These are phyloP conservation scores for Penicillium nucicola DNA, from an alignment of 495 filamentous ascomycete species.

Conservation along the genomic window DNA sequence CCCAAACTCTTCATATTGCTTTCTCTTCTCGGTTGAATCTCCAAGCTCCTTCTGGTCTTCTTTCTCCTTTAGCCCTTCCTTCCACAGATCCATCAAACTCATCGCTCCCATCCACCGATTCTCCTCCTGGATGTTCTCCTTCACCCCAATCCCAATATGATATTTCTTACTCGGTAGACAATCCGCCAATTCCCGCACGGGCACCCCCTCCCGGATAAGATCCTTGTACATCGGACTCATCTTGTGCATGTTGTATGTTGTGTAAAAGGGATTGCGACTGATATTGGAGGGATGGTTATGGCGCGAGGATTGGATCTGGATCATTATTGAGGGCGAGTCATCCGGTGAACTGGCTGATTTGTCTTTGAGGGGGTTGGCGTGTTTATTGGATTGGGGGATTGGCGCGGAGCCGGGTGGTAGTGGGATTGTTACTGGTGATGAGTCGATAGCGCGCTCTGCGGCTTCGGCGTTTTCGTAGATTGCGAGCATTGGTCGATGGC, in stretches of 20 bases:
- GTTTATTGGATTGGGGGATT: background rate
- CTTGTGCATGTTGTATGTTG: slow-evolving; percentile 14
- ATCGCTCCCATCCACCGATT: slow-evolving; percentile 16
- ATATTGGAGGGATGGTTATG: slow-evolving; percentile 26
- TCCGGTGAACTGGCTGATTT: background rate
- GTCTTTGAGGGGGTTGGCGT: background rate
- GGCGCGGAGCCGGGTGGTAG: slow-evolving; percentile 1
- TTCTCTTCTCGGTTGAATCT: background rate
- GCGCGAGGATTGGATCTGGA: slow-evolving; percentile 21
- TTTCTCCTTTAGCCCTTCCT: slow-evolving; percentile 10
- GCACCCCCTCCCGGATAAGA: slow-evolving; percentile 20
- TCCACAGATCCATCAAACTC: slow-evolving; percentile 30
- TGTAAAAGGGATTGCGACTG: slow-evolving; percentile 32
- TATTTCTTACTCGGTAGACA: slow-evolving; percentile 21
- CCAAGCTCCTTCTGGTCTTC: background rate
- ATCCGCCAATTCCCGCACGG: slow-evolving; percentile 31
- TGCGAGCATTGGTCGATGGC: slow-evolving; percentile 21
- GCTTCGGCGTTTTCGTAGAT: slow-evolving; percentile 36
- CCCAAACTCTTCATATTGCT: background rate
- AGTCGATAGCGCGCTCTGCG: slow-evolving; percentile 29
- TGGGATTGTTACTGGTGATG: slow-evolving; percentile 31
- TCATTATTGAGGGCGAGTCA: slow-evolving; percentile 12
- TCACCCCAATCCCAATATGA: slow-evolving; percentile 5
- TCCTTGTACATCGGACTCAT: slow-evolving; percentile 21
- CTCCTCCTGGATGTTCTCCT: slow-evolving; percentile 11